Percentiles rank a stretch among this genome's conserved stretches.
Evolutionary conservation across 768 basidiomycete species (phyloP).

Genomic region (Roridomyces roridus): DNA sequence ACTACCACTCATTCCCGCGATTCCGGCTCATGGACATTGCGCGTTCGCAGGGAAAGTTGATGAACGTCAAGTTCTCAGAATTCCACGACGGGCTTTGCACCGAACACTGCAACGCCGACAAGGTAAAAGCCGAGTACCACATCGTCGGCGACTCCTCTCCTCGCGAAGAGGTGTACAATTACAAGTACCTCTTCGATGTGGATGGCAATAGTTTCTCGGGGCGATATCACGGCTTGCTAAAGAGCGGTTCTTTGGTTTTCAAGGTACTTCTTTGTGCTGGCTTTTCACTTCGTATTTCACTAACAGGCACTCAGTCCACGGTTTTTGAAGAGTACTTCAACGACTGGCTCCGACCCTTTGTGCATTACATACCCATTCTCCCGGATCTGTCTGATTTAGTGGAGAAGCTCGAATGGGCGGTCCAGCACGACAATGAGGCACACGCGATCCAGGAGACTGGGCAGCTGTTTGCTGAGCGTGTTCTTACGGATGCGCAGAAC

Average conservation of each 20-base stretch:
- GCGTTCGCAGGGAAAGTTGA: not conserved
- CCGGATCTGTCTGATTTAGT: slow-evolving; percentile 7
- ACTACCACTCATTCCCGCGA: slow-evolving; percentile 8
- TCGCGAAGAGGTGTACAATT: slow-evolving; percentile 9
- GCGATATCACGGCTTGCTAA: slow-evolving; percentile 1
- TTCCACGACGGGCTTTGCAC: slow-evolving; percentile 4
- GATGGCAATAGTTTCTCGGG: slow-evolving; percentile 16
- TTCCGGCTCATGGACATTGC: slow-evolving; percentile 12
- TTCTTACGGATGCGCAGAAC: slow-evolving; percentile 2
- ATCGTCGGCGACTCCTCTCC: not conserved
- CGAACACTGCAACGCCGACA: slow-evolving; percentile 2
- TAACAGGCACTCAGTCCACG: not conserved
- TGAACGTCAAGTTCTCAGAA: slow-evolving; percentile 4
- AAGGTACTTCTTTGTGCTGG: not conserved
- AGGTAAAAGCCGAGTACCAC: slow-evolving; percentile 1
- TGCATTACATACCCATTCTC: slow-evolving; percentile 4
- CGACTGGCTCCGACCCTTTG: slow-evolving; percentile 5
- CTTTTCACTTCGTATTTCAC: not conserved
- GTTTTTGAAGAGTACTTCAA: slow-evolving; percentile 5
- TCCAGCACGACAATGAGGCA: slow-evolving; percentile 1
- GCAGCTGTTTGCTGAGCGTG: slow-evolving; percentile 3
- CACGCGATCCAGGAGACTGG: slow-evolving; percentile 2
- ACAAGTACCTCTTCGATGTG: slow-evolving; percentile 13
- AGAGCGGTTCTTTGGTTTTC: slow-evolving; percentile 15
- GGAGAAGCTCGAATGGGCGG: slow-evolving; percentile 9